These are phyloP conservation scores for Marchantia polymorpha DNA, from an alignment of 225 moss, liverwort and hornwort species.

Conservation along the genomic window DNA sequence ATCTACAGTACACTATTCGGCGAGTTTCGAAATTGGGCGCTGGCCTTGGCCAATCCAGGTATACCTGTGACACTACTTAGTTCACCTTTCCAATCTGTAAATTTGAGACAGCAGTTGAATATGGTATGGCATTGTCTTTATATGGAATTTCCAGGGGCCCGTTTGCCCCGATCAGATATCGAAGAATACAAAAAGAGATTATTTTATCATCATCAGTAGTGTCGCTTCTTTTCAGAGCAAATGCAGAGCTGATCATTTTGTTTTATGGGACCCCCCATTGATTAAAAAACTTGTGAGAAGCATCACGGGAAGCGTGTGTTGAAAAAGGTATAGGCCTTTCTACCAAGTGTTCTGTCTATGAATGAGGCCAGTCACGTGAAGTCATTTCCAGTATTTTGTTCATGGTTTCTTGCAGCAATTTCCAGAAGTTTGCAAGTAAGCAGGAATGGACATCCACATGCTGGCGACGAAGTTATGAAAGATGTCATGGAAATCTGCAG, in stretches of 20 bases:
- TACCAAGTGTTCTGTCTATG: neutral
- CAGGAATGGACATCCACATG: neutral
- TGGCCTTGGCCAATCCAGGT: slow-evolving; percentile 25
- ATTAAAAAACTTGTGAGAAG: neutral
- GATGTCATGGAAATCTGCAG: slow-evolving; percentile 2
- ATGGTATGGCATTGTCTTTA: slow-evolving; percentile 12
- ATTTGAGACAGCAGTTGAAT: slow-evolving; percentile 20
- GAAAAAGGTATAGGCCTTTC: neutral
- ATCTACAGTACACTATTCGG: slow-evolving; percentile 27
- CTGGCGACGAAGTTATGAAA: slow-evolving; percentile 13
- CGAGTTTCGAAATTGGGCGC: slow-evolving; percentile 30
- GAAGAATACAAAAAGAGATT: neutral
- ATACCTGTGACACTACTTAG: slow-evolving; percentile 14
- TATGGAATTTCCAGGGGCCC: slow-evolving; percentile 5
- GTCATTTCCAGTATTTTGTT: slow-evolving; percentile 4
- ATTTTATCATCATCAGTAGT: neutral
- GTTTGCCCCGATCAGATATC: slow-evolving; percentile 5
- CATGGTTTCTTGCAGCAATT: slow-evolving; percentile 6
- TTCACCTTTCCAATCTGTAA: slow-evolving; percentile 17
- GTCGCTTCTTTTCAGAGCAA: neutral
- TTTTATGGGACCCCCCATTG: neutral
- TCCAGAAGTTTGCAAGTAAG: slow-evolving; percentile 4
- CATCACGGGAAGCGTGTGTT: neutral
- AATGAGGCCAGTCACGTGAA: neutral
- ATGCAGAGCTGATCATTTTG: neutral